Base-by-base conservation (phyloP, 352 stramenopile genomes). In the Phytophthora colocasiae region DNA sequence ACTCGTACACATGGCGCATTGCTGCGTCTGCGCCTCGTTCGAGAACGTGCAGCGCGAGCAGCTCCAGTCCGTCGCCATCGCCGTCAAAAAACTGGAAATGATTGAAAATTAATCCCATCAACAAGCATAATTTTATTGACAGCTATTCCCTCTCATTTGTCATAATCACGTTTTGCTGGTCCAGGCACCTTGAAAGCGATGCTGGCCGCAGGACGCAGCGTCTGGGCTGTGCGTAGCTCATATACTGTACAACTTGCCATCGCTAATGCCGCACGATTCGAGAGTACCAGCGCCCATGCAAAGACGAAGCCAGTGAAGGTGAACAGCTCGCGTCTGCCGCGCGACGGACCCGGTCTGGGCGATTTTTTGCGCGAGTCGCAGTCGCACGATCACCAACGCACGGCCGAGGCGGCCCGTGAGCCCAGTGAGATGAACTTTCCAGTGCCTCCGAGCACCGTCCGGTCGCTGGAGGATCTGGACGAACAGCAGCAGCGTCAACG, bases 381-480 rank as follows among this genome's bases (percentile, higher is more conserved):
- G 62, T 61, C 63, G 39, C 38, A 75, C 44, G 62, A 73, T 54
- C 71, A 89, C 41, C 34, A 71, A 38, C 51, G 43, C 11, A 71
- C 51, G 22, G 51, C 52, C 3, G 59, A 66, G 1, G 69, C 65
- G 27, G 67, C 75, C 24, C 47, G 71, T 1, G 78, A 85, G 38
- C 61, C 73, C 46, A 95, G 87, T 57, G 83, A 87, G 60, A 93
- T 95, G 83, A 95, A 87, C 64, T 87, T 93, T 45, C 85, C 86
- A 0, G 64, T 80, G 17, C 27, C 53, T 0, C 53, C 65, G 0
- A 60, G 55, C 10, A 68, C 40, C n/a, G 49, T 93, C 14, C 76
- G 73, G 10, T 85, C 78, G 32, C 73, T 93, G 10, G 73, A 93
- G 27, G 80, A 92, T 24, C 22, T 74, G 32, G 65, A 74, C 41